These are phyloP conservation scores for Trichomonascaceae sp. DNA, from an alignment of 1,139 yeast genomes.

Conservation along the genomic window DNA sequence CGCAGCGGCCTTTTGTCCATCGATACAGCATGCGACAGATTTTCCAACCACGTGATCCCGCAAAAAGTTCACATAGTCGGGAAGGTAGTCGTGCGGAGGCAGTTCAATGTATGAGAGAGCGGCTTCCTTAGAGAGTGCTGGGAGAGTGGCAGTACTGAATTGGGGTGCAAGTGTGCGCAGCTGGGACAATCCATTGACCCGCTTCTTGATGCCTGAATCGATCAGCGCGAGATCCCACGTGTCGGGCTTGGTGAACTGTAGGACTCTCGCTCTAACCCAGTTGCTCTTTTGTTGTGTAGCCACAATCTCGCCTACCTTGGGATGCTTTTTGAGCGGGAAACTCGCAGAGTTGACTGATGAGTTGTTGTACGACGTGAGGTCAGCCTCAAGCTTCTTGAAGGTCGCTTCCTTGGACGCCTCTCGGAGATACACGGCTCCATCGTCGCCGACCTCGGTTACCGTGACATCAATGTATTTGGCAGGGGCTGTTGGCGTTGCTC, in stretches of 20 bases:
- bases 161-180: slow-evolving; percentile 45
- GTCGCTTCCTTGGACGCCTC: slow-evolving; percentile 14
- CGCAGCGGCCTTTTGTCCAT: slow-evolving; percentile 26
- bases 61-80: slow-evolving; percentile 45
- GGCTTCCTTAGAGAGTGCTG: slow-evolving; percentile 49
- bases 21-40: slow-evolving; percentile 43
- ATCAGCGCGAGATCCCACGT: slow-evolving; percentile 44
- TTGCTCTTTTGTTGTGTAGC: slow-evolving; percentile 41
- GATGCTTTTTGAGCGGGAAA: slow-evolving; percentile 22
- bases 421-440: slow-evolving; percentile 47
- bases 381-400: slow-evolving; percentile 19
- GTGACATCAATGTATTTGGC: slow-evolving; percentile 46
- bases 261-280: slow-evolving; percentile 48
- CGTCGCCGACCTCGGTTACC: slow-evolving; percentile 39
- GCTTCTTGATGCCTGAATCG: slow-evolving; percentile 52
- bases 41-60: slow-evolving; percentile 43
- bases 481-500: slow-evolving; percentile 8
- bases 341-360: slow-evolving; percentile 30
- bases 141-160: slow-evolving; percentile 30
- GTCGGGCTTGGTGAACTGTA: slow-evolving; percentile 36
- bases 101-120: slow-evolving; percentile 42
- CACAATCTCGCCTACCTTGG: slow-evolving; percentile 48
- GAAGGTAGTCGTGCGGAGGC: slow-evolving; percentile 52
- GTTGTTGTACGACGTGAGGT: slow-evolving; percentile 25
- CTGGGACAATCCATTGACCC: slow-evolving; percentile 30